Evolutionary conservation across 2,329 filamentous ascomycete genomes (phyloP).

Genomic region (Fusarium zealandicum): DNA sequence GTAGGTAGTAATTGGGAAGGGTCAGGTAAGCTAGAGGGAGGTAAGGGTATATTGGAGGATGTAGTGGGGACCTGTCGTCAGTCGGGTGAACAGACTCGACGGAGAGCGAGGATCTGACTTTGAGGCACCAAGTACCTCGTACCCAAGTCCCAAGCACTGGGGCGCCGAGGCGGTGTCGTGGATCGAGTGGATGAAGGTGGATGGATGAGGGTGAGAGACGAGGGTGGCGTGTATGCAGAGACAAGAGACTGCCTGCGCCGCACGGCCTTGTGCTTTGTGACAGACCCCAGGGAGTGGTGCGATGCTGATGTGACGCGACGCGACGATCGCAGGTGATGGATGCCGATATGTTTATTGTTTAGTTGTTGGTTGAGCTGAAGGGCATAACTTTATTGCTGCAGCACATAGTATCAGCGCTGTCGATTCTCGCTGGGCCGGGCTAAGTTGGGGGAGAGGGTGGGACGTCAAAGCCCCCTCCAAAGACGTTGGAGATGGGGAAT

Average conservation of each 20-base stretch:
- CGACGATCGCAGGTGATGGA: constrained; percentile 31
- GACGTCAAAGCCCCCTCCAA: background rate
- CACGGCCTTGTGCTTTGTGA: constrained; percentile 30
- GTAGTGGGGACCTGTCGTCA: constrained; percentile 39
- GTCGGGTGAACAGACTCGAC: constrained; percentile 34
- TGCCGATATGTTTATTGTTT: constrained; percentile 31
- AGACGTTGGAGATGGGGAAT: constrained; percentile 11
- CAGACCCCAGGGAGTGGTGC: constrained; percentile 30
- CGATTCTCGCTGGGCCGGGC: background rate
- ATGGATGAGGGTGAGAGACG: constrained; percentile 26
- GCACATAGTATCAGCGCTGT: background rate
- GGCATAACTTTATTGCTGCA: background rate
- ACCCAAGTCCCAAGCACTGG: constrained; percentile 36
- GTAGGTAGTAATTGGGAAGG: constrained; percentile 38
- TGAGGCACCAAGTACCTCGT: constrained; percentile 33
- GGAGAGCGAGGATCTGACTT: constrained; percentile 34
- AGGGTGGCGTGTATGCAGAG: constrained; percentile 32
- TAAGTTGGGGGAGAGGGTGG: background rate
- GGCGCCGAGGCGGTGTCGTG: constrained; percentile 42
- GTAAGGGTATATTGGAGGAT: constrained; percentile 39
- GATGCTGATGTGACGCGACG: constrained; percentile 27
- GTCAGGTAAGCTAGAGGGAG: constrained; percentile 35
- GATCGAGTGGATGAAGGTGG: constrained; percentile 38
- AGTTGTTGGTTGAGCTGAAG: constrained; percentile 6
- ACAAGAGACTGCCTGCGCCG: constrained; percentile 23